Evolutionary conservation across 2,329 filamentous ascomycete species (phyloP), one percentile per base, ranked within the genome.

Genomic region (Alternaria postmessia): DNA sequence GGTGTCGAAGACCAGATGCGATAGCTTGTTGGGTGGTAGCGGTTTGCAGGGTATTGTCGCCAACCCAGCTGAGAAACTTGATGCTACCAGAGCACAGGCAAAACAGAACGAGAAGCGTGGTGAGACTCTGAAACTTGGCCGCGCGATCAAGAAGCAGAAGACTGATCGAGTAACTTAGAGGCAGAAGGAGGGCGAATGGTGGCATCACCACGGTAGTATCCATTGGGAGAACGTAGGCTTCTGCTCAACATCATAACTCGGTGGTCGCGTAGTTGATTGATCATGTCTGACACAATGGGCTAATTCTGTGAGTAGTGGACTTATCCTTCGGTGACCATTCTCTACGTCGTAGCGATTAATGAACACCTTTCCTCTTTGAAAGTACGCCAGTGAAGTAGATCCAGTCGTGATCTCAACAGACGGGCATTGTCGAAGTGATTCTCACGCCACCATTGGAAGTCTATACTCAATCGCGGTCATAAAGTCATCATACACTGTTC

Each of bases 1-100:
- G 8, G n/a, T 12, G 1, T 61, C 49, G 7, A 58, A 63, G 30
- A 51, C 28, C 4, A 48, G 47, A 18, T 63, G 61, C 30, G 44
- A 61, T 14, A 36, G 28, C 34, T 18, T 61, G n/a, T 9, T 61
- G 20, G 57, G 43, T 11, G 54, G 42, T 3, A 14, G 12, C 11
- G 24, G 57, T n/a, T 7, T 57, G 44, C 51, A 55, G 12, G 12
- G 22, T 7, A 18, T 63, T 12, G 57, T 63, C 11, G 57, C 16
- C 8, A 30, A 32, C 11, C 26, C 59, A n/a, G 11, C 16, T 6
- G 20, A 57, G 26, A 39, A 52, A 2, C n/a, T 36, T 5, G 34
- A 16, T 14, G 46, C 32, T 36, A 49, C 46, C 14, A 38, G 11
- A n/a, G 4, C 12, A 30, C 51, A 22, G 49, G 22, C 20, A 38